phyloP scores from a whole-genome alignment of 305 asterid genomes.

The Fraxinus nigra region DNA sequence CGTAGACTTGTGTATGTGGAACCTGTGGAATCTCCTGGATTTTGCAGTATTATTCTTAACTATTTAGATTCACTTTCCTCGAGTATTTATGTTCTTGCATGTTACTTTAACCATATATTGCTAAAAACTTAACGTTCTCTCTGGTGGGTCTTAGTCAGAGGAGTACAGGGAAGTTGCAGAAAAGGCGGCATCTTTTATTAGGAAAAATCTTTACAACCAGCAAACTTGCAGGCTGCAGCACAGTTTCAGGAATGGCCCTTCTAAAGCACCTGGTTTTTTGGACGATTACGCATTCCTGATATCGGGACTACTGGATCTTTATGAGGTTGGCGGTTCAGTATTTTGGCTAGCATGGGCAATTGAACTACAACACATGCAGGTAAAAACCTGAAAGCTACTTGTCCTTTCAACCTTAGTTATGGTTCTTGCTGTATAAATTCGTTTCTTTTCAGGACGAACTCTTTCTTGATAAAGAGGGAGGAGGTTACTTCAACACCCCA shows the following conservation, averaged over 20 bases:
- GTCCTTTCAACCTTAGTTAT: neutral
- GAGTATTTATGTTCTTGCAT: neutral
- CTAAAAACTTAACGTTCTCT: neutral
- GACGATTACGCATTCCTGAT: slow-evolving; percentile 88
- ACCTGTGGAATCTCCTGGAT: neutral
- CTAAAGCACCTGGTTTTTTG: slow-evolving; percentile 87
- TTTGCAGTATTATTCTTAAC: neutral
- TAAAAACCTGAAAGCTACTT: slow-evolving; percentile 12
- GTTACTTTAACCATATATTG: neutral
- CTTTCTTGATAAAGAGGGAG: slow-evolving; percentile 83
- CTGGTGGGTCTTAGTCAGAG: slow-evolving; percentile 46
- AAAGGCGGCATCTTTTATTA: slow-evolving; percentile 75
- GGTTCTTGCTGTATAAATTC: neutral
- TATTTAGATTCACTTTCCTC: neutral
- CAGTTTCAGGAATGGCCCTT: slow-evolving; percentile 84
- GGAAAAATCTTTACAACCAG: slow-evolving; percentile 62
- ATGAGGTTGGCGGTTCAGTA: slow-evolving; percentile 70
- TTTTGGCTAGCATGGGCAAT: slow-evolving; percentile 83
- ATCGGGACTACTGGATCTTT: slow-evolving; percentile 73
- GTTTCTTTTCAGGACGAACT: slow-evolving; percentile 56
- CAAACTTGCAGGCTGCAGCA: slow-evolving; percentile 64
- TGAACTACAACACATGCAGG: slow-evolving; percentile 78
- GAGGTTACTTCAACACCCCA: slow-evolving; percentile 83
- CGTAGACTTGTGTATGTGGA: neutral
- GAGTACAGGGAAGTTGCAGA: slow-evolving; percentile 86